Evolutionary conservation across 2,329 filamentous ascomycete species (phyloP).

Genomic region (Monosporascus ibericus): DNA sequence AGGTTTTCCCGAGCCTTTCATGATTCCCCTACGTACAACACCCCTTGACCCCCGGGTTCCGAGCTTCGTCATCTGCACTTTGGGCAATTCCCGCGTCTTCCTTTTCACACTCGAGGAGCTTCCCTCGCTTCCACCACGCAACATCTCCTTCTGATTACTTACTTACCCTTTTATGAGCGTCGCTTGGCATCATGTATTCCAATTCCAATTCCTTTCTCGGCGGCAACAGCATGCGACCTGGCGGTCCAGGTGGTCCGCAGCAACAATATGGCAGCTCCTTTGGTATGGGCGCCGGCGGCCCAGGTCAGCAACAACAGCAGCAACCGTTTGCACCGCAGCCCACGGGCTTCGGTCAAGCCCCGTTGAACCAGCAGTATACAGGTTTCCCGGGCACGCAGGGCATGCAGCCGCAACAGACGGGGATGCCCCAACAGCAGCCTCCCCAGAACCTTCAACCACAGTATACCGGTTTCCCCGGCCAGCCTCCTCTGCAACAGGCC

Average conservation of each 20-base stretch:
- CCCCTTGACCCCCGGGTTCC: background rate
- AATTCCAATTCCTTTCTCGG: conserved; percentile 82
- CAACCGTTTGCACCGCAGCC: conserved; percentile 52
- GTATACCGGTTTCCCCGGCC: conserved; percentile 37
- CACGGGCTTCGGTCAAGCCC: conserved; percentile 53
- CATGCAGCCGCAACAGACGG: conserved; percentile 31
- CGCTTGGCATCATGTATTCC: conserved; percentile 65
- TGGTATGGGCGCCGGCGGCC: conserved; percentile 30
- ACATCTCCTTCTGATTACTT: conserved; percentile 3
- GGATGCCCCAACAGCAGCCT: conserved; percentile 39
- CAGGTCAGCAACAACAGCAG: conserved; percentile 34
- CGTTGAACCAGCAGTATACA: conserved; percentile 53
- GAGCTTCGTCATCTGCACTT: conserved; percentile 4
- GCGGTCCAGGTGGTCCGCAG: conserved; percentile 36
- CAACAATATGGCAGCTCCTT: conserved; percentile 52
- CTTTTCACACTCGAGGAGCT: conserved; percentile 15
- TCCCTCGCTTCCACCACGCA: conserved; percentile 15
- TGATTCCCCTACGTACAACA: background rate
- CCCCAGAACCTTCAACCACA: conserved; percentile 35
- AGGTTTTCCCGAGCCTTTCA: background rate
- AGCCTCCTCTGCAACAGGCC: conserved; percentile 49
- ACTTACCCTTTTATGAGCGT: conserved; percentile 6
- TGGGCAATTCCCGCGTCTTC: background rate
- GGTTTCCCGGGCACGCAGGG: conserved; percentile 51
- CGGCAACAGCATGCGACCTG: conserved; percentile 67